phyloP scores from a whole-genome alignment of 768 basidiomycete genomes.

The Trametes cinnabarina region DNA sequence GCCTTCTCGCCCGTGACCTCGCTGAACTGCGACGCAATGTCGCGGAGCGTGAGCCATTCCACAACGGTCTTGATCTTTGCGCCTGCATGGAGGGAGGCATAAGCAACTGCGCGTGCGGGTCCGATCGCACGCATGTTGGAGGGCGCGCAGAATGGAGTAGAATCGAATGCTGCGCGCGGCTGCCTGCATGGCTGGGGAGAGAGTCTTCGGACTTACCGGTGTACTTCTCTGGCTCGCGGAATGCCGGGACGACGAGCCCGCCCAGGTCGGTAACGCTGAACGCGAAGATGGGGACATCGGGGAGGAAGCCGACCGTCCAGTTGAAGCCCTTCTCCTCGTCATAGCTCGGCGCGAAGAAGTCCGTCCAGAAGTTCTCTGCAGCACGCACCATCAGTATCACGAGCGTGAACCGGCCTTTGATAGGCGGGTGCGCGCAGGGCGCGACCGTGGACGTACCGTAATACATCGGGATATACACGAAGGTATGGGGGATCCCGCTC shows the following conservation, averaged over 20 bases:
- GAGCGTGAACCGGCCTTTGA: no score
- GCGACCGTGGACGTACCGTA: background rate
- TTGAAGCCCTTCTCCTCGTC: constrained; percentile 12
- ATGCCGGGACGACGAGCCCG: constrained; percentile 8
- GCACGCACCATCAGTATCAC: background rate
- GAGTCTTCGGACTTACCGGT: background rate
- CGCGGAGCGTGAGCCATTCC: constrained; percentile 5
- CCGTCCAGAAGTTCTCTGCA: constrained; percentile 13
- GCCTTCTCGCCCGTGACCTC: constrained; percentile 14
- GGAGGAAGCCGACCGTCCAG: constrained; percentile 7
- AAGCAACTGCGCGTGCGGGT: no score
- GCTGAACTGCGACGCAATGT: constrained; percentile 5
- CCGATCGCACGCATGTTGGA: background rate
- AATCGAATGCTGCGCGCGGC: no score
- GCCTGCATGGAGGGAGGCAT: background rate
- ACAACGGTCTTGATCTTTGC: constrained; percentile 12
- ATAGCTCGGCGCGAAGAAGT: constrained; percentile 13
- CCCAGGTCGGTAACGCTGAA: constrained; percentile 9
- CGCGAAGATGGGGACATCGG: constrained; percentile 7
- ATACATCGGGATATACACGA: constrained; percentile 12
- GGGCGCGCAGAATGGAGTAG: background rate
- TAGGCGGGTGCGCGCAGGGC: background rate
- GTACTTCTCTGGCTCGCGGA: constrained; percentile 12
- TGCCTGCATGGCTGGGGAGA: no score
- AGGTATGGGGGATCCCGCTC: constrained; percentile 10